phyloP scores from a whole-genome alignment of 495 filamentous ascomycete species.

The Hypoxylon rickii region DNA sequence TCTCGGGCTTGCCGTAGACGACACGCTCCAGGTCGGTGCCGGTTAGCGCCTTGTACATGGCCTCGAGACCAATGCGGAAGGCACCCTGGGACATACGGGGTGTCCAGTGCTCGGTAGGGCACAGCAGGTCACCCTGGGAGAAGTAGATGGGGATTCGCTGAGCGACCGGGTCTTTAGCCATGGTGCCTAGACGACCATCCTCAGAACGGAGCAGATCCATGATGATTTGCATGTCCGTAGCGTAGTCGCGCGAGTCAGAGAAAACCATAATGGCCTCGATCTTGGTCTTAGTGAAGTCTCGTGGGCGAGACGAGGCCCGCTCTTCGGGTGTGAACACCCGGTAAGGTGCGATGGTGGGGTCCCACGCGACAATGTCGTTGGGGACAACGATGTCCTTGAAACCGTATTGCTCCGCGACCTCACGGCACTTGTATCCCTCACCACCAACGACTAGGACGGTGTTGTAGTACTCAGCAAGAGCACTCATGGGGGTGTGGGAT shows the following conservation, averaged over 20 bases:
- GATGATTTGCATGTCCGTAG: constrained; percentile 83
- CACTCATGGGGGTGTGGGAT: constrained; percentile 69
- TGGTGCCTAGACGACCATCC: constrained; percentile 68
- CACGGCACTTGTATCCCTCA: constrained; percentile 67
- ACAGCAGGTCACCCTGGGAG: constrained; percentile 74
- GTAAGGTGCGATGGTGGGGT: constrained; percentile 65
- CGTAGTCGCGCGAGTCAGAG: constrained; percentile 82
- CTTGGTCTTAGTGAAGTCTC: constrained; percentile 68
- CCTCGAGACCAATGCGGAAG: constrained; percentile 77
- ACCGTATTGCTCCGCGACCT: constrained; percentile 67
- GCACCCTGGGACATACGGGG: constrained; percentile 76
- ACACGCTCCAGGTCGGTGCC: constrained; percentile 78
- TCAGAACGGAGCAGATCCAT: constrained; percentile 79
- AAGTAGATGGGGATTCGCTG: constrained; percentile 77
- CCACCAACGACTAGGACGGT: constrained; percentile 70
- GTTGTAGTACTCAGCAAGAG: constrained; percentile 67
- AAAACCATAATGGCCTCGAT: constrained; percentile 85
- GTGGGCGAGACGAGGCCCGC: constrained; percentile 60
- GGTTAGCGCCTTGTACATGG: constrained; percentile 77
- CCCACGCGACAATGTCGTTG: constrained; percentile 68
- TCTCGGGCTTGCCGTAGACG: constrained; percentile 83
- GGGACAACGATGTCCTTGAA: constrained; percentile 69
- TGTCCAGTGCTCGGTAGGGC: constrained; percentile 75
- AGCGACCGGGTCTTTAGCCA: constrained; percentile 66
- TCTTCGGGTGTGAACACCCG: constrained; percentile 64